These are phyloP conservation scores for Albifimbria verrucaria DNA, from an alignment of 2,329 filamentous ascomycete genomes.

Conservation along the genomic window DNA sequence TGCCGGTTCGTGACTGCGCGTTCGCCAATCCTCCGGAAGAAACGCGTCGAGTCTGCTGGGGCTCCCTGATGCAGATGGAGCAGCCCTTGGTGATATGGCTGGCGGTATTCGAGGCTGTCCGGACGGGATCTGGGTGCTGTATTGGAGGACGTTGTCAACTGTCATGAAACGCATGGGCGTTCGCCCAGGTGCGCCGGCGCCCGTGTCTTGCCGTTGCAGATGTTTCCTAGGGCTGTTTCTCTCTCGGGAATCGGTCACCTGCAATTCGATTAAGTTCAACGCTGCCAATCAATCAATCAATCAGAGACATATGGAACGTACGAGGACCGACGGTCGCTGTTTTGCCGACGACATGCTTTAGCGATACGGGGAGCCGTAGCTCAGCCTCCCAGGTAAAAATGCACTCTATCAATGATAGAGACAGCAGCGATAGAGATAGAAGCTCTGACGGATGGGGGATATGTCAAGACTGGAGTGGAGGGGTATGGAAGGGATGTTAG, in stretches of 20 bases:
- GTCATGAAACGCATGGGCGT: conserved; percentile 71
- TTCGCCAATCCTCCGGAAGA: conserved; percentile 37
- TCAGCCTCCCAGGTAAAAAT: neutral
- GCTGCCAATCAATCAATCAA: conserved; percentile 4
- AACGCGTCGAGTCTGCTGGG: conserved; percentile 20
- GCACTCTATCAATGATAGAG: too few species aligned
- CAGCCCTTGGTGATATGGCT: conserved; percentile 35
- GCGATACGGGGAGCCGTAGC: neutral
- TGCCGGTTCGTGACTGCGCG: conserved; percentile 42
- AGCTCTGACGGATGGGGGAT: too few species aligned
- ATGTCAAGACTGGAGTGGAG: too few species aligned
- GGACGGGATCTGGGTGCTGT: conserved; percentile 91
- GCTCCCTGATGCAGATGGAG: conserved; percentile 12
- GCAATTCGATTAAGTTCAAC: neutral
- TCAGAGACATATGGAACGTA: conserved; percentile 26
- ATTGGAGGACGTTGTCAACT: conserved; percentile 92
- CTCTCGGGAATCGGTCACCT: conserved; percentile 38
- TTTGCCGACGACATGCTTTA: conserved; percentile 43
- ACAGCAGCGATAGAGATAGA: too few species aligned
- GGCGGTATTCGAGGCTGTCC: conserved; percentile 79
- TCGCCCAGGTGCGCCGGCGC: conserved; percentile 24
- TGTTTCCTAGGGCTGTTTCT: conserved; percentile 27
- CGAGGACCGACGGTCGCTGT: conserved; percentile 59
- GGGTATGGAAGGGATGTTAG: neutral
- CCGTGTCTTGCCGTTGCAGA: conserved; percentile 30